phyloP scores from a whole-genome alignment of 75 land plant species.

The Cupressus sempervirens region DNA sequence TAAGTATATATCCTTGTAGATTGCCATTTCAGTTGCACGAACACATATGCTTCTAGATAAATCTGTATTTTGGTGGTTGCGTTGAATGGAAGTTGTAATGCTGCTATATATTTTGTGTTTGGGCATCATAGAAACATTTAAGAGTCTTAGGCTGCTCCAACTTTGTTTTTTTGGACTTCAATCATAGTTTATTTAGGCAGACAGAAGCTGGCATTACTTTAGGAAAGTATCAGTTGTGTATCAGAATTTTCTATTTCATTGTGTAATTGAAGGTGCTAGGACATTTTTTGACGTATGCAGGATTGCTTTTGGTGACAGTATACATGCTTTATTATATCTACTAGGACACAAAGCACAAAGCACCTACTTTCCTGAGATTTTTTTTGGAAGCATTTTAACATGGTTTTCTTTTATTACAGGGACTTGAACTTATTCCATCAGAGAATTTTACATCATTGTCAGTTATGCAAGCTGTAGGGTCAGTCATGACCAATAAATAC shows the following conservation, averaged over 20 bases:
- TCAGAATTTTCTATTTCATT: background rate
- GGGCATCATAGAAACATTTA: background rate
- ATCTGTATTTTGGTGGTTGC: background rate
- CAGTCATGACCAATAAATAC: slow-evolving; percentile 85
- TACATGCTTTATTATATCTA: background rate
- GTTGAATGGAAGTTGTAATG: background rate
- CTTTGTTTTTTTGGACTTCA: background rate
- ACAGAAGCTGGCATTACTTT: background rate
- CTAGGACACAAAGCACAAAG: background rate
- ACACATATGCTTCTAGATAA: background rate
- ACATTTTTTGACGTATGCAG: background rate
- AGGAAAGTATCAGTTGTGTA: background rate
- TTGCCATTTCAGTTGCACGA: background rate
- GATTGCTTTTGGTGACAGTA: background rate
- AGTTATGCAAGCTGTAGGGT: slow-evolving; percentile 87
- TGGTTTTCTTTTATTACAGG: slow-evolving; percentile 26
- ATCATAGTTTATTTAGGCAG: background rate
- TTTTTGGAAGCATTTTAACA: background rate
- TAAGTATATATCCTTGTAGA: background rate
- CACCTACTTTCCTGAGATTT: background rate
- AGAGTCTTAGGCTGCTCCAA: background rate
- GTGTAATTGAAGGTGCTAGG: background rate
- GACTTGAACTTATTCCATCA: slow-evolving; percentile 79
- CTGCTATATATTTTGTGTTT: background rate
- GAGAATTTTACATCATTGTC: slow-evolving; percentile 80